These are phyloP conservation scores for Boletus insuetus DNA, from an alignment of 768 basidiomycete genomes.

Conservation along the genomic window DNA sequence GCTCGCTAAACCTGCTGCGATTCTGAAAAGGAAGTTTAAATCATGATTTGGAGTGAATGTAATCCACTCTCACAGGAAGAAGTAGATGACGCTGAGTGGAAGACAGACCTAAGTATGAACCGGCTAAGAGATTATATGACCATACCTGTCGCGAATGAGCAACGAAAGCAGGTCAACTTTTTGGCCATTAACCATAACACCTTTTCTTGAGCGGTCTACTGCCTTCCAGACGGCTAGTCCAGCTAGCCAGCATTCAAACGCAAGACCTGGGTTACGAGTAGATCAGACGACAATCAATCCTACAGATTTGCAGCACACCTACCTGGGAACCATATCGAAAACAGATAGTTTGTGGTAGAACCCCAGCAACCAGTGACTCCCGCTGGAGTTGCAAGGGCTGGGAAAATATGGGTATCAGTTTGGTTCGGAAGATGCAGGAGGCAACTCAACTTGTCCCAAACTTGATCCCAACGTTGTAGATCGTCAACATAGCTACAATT, in stretches of 20 bases:
- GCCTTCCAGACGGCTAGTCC: not conserved
- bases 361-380: not conserved
- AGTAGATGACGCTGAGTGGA: not conserved
- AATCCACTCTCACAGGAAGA: not conserved
- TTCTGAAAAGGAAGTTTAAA: not conserved
- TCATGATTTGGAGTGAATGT: not conserved
- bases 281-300: no score
- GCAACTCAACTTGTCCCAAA: not conserved
- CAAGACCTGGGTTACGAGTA: not conserved
- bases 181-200: not conserved
- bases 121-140: not conserved
- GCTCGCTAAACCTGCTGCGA: not conserved
- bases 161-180: not conserved
- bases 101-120: not conserved
- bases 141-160: conserved; percentile 2
- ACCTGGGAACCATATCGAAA: conserved; percentile 2
- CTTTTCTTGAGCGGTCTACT: not conserved
- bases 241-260: not conserved
- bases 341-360: not conserved
- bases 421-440: no score
- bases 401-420: not conserved
- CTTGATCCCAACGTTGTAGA: not conserved
- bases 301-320: not conserved
- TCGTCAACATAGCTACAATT: not conserved
- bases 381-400: not conserved